Base-by-base conservation (phyloP, 495 filamentous ascomycete species). In the Aspergillus egyptiacus region DNA sequence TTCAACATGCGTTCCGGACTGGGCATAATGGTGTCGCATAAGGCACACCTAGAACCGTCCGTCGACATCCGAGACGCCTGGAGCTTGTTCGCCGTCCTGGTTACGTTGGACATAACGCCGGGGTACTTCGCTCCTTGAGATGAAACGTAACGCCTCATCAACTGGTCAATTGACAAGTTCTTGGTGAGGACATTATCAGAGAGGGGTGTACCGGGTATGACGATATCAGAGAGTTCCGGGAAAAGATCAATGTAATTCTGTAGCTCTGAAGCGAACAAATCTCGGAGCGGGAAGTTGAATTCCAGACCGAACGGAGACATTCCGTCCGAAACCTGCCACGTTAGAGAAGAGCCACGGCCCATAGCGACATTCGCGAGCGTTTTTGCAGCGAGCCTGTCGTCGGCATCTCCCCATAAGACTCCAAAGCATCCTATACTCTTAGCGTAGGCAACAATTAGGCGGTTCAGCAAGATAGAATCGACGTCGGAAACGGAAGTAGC, bases 101-200 rank as follows among this genome's bases (percentile, higher is more conserved):
- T 88, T 8, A 97, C 93, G 59, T 98, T 98, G 13, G 89, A 82
- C 53, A 98, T 93, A 20, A 97, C 87, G 46, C 84, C 87, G 8
- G 91, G 91, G 63, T 91, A 97, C 39, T 84, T 87, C 47, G 79
- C 77, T 62, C 96, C 94, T 19, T 95, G 89, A 5, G 83, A 87
- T 40, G 78, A 75, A 57, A 98, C 93, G 60, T 95, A 98, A 34
- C 90, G 82, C 37, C 72, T 67, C 83, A 98, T 89, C 37, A 98
- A 77, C 50, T 87, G 83, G 57, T 97, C 91, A 54, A 98, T 95
- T 10, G 87, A 94, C 15, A 86, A 76, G 53, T 86, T 82, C 60
- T 71, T 72, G 3, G 66, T 73, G 10, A 72, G 62, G 6, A 61
- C 52, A 44, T 83, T 91, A 6, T 74, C 72, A 9, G 65, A 68